Evolutionary conservation across 1,284 basidiomycete genomes (phyloP), one percentile per base, ranked within the genome.

Genomic region (Pisolithus thermaeus): DNA sequence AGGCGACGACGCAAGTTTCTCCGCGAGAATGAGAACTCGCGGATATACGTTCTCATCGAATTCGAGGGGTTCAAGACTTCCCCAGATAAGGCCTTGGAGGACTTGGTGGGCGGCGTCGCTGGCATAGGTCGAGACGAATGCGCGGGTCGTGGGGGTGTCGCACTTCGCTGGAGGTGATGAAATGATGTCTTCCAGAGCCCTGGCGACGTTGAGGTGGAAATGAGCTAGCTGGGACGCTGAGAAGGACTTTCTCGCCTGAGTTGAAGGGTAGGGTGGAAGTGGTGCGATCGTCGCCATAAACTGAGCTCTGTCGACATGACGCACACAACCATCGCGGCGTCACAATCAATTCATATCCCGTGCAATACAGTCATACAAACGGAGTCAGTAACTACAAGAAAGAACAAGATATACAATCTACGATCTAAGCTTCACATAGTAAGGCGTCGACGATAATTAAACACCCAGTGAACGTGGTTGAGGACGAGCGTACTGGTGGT

Each of bases 51-150:
- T 57, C 41, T 68, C 70, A 47, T 82, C 78, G 16, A 70, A 60
- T 36, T 65, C 64, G 2, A 70, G 67, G 11, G 63, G 55, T 7
- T 49, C 40, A 30, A 56, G 14, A 36, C 57, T 35, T 3, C 68
- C 69, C 84, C 84, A 88, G 54, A 87, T 80, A 36, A 86, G 65
- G 7, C 67, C 57, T 46, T 84, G 72, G 0, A 88, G 70, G 2
- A 61, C 59, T 30, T 75, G 71, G 16, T 74, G 70, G 6, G 84
- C 82, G 2, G 64, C 64, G 58, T 84, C 80, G 54, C 73, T 73
- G 6, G 73, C 76, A 52, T 84, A 88, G 4, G 79, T 78, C 7
- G 75, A 66, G 43, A 88, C 38, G 60, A 85, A 87, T 3, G 64
- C 61, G 27, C 67, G 66, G 2, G 76, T 74, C 0, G 77, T 68